Evolutionary conservation across 108 stramenopile genomes (phyloP).

Genomic region (Phaeodactylum tricornutum): DNA sequence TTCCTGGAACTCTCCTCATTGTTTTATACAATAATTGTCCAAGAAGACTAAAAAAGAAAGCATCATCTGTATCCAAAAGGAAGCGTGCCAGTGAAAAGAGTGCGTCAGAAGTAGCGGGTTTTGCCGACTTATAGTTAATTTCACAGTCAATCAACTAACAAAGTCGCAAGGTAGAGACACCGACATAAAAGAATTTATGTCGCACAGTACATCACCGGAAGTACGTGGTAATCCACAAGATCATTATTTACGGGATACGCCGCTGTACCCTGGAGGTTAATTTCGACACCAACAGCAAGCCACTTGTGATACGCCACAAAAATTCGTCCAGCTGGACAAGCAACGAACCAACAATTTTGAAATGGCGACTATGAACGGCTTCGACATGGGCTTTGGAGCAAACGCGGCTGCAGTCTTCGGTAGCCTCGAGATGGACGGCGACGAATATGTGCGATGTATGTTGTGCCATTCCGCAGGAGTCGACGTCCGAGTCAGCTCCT

Average conservation of each 20-base stretch:
- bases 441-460: conserved; percentile 46
- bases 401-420: conserved; percentile 24
- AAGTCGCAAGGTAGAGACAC: too few species aligned
- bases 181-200: neutral
- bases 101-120: too few species aligned
- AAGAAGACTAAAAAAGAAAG: too few species aligned
- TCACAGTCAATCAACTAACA: too few species aligned
- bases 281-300: neutral
- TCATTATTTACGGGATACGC: neutral
- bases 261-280: neutral
- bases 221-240: neutral
- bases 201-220: neutral
- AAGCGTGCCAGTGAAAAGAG: too few species aligned
- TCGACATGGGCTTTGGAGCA: conserved; percentile 24
- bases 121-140: too few species aligned
- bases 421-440: conserved; percentile 34
- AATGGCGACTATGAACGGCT: conserved; percentile 14
- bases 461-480: conserved; percentile 58
- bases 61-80: too few species aligned
- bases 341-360: conserved; percentile 3
- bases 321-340: too few species aligned
- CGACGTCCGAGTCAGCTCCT: conserved; percentile 46
- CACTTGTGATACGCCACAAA: neutral
- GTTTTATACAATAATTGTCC: too few species aligned
- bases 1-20: too few species aligned